phyloP scores from a whole-genome alignment of 2,329 filamentous ascomycete species.

The Macrophomina phaseolina region DNA sequence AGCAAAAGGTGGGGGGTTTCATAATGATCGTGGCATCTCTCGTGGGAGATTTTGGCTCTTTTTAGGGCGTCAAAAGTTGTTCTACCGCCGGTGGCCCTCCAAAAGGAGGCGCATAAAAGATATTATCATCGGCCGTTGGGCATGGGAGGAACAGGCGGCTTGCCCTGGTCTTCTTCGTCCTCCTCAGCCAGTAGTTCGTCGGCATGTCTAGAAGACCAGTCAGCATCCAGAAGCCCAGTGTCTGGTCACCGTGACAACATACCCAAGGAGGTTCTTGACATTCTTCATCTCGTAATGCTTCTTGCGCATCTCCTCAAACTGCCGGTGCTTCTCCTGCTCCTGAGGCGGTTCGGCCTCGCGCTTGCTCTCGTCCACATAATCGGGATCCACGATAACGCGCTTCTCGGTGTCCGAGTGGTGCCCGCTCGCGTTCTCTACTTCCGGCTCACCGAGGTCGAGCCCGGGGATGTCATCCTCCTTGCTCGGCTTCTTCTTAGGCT shows the following conservation, averaged over 20 bases:
- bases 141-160: conserved; percentile 27
- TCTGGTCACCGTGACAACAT: conserved; percentile 29
- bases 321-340: conserved; percentile 86
- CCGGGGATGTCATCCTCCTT: conserved; percentile 85
- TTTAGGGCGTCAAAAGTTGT: conserved; percentile 13
- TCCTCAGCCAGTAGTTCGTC: conserved; percentile 50
- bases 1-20: conserved; percentile 13
- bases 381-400: conserved; percentile 77
- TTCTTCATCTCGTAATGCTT: conserved; percentile 99
- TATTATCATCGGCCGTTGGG: conserved; percentile 22
- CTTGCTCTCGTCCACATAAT: conserved; percentile 47
- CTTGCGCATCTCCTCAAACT: conserved; percentile 91
- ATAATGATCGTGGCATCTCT: conserved; percentile 22
- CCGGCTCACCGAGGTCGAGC: conserved; percentile 89
- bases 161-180: conserved; percentile 42
- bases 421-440: conserved; percentile 51
- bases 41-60: conserved; percentile 18
- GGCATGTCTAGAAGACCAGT: conserved; percentile 42
- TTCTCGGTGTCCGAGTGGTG: conserved; percentile 62
- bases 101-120: neutral
- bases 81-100: conserved; percentile 12
- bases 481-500: conserved; percentile 51
- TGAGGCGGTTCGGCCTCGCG: conserved; percentile 51
- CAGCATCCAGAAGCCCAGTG: neutral
- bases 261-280: conserved; percentile 86